These are phyloP conservation scores for Monilinia vaccinii-corymbosi DNA, from an alignment of 2,329 filamentous ascomycete genomes.

Conservation along the genomic window DNA sequence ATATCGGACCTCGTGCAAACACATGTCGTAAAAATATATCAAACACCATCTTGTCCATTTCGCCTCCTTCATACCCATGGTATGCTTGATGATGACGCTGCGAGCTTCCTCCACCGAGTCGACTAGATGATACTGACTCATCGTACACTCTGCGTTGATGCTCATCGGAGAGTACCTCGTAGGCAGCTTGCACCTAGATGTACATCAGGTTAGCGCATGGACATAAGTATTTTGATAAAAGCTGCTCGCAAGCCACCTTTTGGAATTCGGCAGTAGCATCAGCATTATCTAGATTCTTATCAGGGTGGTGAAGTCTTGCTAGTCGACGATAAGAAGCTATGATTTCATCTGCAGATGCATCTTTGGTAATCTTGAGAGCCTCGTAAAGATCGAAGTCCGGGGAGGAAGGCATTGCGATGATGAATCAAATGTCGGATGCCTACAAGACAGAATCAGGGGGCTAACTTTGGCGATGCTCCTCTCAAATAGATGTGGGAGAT, in stretches of 20 bases:
- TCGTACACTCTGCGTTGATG: conserved; percentile 10
- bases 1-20: neutral
- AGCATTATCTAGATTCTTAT: conserved; percentile 18
- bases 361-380: conserved; percentile 10
- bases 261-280: conserved; percentile 17
- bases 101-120: neutral
- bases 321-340: conserved; percentile 13
- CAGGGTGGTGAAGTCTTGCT: conserved; percentile 16
- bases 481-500: neutral
- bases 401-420: conserved; percentile 10
- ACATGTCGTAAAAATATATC: neutral
- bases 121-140: neutral
- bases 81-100: neutral
- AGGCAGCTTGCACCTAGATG: conserved; percentile 13
- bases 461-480: neutral
- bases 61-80: neutral
- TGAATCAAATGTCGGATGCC: neutral
- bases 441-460: neutral
- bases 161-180: conserved; percentile 16
- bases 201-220: neutral
- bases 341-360: conserved; percentile 14
- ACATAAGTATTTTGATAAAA: neutral
- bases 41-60: neutral
- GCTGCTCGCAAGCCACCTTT: conserved; percentile 1
- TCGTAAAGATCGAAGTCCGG: conserved; percentile 15